Conservation (phyloP, 257 asterid genomes). For the Echites panduratus region DNA sequence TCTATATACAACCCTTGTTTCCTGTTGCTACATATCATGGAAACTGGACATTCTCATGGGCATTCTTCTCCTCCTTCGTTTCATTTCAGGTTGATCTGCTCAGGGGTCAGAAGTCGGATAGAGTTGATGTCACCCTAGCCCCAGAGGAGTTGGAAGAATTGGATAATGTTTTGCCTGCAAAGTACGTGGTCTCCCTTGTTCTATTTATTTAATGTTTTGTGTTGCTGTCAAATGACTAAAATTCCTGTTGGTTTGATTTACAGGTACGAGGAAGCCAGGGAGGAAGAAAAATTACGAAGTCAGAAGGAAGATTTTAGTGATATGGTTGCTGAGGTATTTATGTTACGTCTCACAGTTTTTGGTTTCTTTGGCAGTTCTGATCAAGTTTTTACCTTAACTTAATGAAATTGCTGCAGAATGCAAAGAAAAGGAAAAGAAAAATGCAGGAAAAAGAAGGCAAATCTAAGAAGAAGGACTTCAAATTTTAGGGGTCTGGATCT, state of each 20-base stretch:
- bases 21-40: not conserved
- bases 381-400: slow-evolving; percentile 6
- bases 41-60: not conserved
- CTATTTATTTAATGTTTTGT: not conserved
- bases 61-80: not conserved
- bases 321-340: slow-evolving; percentile 99
- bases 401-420: slow-evolving; percentile 49
- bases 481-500: slow-evolving; percentile 30
- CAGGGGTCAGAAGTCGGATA: slow-evolving; percentile 86
- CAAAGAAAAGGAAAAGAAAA: slow-evolving; percentile 81
- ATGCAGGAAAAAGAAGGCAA: slow-evolving; percentile 88
- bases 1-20: not conserved
- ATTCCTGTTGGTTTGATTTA: not conserved
- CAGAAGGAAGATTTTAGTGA: slow-evolving; percentile 97
- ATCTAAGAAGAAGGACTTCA: slow-evolving; percentile 93
- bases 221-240: not conserved
- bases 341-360: not conserved
- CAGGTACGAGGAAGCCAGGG: slow-evolving; percentile 97
- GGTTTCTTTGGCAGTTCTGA: not conserved
- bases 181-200: slow-evolving; percentile 36
- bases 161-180: slow-evolving; percentile 94
- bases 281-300: slow-evolving; percentile 78
- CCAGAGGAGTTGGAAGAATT: slow-evolving; percentile 84
- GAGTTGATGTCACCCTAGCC: slow-evolving; percentile 82
- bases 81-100: slow-evolving; percentile 71